phyloP scores from a whole-genome alignment of 768 basidiomycete genomes.

The Russula sp. region DNA sequence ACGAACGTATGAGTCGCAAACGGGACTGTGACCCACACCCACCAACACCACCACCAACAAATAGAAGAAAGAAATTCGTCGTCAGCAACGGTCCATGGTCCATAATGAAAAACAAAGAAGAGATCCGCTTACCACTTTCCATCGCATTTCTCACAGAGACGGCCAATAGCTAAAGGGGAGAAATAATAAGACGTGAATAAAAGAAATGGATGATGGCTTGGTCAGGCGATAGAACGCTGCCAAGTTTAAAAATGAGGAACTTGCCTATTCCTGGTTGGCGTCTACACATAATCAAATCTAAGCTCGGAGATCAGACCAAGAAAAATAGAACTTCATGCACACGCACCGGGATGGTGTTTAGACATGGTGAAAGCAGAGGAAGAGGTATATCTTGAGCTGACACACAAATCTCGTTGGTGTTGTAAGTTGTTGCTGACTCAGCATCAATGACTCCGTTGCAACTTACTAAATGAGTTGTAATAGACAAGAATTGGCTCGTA shows the following conservation, averaged over 20 bases:
- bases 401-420: background rate
- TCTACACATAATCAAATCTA: conserved; percentile 98
- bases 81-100: background rate
- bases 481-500: background rate
- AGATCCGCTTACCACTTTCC: conserved; percentile 96
- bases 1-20: conserved; percentile 98
- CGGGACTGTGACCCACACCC: too few species aligned
- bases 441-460: background rate
- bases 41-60: background rate
- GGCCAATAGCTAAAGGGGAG: conserved; percentile 74
- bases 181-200: background rate
- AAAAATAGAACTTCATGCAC: background rate
- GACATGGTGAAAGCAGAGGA: conserved; percentile 34
- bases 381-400: background rate
- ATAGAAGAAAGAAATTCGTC: background rate
- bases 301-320: background rate
- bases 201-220: background rate
- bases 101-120: too few species aligned
- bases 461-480: conserved; percentile 1
- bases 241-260: conserved; percentile 28
- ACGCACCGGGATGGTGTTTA: conserved; percentile 39
- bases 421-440: conserved; percentile 18
- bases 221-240: conserved; percentile 16
- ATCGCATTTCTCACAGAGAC: conserved; percentile 98
- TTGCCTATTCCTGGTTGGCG: conserved; percentile 95